Conservation (phyloP, 371 early-diverging fungal genomes). For the Haplosporangium sp. region DNA sequence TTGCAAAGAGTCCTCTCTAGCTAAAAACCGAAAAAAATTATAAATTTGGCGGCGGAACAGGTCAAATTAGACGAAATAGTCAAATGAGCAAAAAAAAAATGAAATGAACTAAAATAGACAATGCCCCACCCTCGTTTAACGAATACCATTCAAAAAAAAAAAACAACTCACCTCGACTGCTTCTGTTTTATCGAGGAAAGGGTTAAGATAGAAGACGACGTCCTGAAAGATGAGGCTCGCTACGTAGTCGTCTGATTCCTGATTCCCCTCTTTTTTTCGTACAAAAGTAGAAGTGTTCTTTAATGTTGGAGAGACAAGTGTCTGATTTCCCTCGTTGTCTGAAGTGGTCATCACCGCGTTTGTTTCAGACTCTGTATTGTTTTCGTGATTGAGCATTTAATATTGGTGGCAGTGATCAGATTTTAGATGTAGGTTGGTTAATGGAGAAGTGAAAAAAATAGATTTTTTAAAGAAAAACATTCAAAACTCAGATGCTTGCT, state of each 20-base stretch:
- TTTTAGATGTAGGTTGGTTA: neutral
- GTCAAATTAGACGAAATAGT: constrained; percentile 11
- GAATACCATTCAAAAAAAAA: too few relatives aligned
- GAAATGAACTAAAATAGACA: neutral
- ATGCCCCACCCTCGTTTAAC: neutral
- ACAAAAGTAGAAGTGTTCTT: neutral
- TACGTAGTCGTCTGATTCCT: neutral
- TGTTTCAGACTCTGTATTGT: neutral
- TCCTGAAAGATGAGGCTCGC: constrained; percentile 20
- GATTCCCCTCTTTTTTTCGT: neutral
- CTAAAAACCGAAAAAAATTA: constrained; percentile 10
- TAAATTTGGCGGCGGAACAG: constrained; percentile 17
- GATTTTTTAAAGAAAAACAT: neutral
- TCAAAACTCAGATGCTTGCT: neutral
- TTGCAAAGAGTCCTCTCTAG: constrained; percentile 14
- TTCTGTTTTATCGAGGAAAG: constrained; percentile 28
- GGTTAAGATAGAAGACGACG: constrained; percentile 42
- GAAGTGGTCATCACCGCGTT: neutral
- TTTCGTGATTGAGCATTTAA: neutral
- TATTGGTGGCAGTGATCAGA: neutral
- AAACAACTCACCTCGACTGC: constrained; percentile 15
- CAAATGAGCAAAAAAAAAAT: constrained; percentile 8
- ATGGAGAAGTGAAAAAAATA: neutral
- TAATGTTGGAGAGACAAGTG: neutral
- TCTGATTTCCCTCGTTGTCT: constrained; percentile 5